Evolutionary conservation across 1,139 yeast species (phyloP).

Genomic region (Taphrina wiesneri): DNA sequence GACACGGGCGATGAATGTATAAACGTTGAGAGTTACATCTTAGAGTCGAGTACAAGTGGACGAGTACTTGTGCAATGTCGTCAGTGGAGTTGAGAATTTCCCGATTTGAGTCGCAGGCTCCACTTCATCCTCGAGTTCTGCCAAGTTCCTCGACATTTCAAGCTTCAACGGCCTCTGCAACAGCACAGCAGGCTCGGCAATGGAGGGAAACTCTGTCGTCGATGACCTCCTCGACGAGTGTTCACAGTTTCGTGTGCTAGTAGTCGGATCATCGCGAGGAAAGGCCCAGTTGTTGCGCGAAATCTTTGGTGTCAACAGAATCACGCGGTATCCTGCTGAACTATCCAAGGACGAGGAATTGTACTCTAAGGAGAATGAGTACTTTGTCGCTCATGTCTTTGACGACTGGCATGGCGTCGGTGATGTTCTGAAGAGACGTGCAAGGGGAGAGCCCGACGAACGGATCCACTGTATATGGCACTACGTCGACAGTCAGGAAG

Average conservation of each 20-base stretch:
- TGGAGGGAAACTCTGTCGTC: slow-evolving; percentile 17
- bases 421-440: slow-evolving; percentile 12
- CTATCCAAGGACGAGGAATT: slow-evolving; percentile 29
- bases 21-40: not conserved
- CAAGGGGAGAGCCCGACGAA: slow-evolving; percentile 22
- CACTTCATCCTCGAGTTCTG: not conserved
- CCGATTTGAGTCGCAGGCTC: not conserved
- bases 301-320: slow-evolving; percentile 28
- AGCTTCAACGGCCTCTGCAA: not conserved
- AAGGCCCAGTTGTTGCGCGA: slow-evolving; percentile 32
- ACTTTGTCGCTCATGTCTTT: slow-evolving; percentile 29
- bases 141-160: not conserved
- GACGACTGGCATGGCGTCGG: slow-evolving; percentile 22
- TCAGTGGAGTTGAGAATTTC: not conserved
- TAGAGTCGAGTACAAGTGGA: not conserved
- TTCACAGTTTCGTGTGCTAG: slow-evolving; percentile 19
- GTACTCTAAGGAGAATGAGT: slow-evolving; percentile 28
- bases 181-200: not conserved
- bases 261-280: slow-evolving; percentile 31
- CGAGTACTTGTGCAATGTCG: not conserved
- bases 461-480: slow-evolving; percentile 31
- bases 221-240: slow-evolving; percentile 31
- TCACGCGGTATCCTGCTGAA: slow-evolving; percentile 31
- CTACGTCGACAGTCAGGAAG: slow-evolving; percentile 25
- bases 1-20: no score